These are phyloP conservation scores for Sporothrix sp. DNA, from an alignment of 2,329 filamentous ascomycete genomes.

Conservation along the genomic window DNA sequence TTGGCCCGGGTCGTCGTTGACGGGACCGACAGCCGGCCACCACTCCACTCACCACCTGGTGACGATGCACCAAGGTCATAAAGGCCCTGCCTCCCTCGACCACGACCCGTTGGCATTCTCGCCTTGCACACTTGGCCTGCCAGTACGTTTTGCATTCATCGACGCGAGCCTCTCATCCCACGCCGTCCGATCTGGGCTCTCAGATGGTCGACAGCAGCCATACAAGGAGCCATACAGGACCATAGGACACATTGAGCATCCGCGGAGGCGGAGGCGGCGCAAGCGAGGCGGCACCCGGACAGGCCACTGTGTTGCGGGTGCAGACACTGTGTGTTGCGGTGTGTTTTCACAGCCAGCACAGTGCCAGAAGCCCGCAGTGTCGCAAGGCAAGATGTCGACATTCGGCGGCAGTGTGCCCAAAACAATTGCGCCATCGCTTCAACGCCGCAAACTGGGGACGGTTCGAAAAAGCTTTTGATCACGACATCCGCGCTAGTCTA, in stretches of 20 bases:
- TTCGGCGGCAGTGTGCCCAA: conserved; percentile 7
- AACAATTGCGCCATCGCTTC: conserved; percentile 19
- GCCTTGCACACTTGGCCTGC: too few species aligned
- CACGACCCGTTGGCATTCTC: background rate
- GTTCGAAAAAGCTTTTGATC: conserved; percentile 21
- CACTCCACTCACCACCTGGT: conserved; percentile 3
- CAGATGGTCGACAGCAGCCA: too few species aligned
- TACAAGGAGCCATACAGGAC: too few species aligned
- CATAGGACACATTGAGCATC: background rate
- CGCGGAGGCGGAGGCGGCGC: conserved; percentile 1
- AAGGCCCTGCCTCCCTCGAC: too few species aligned
- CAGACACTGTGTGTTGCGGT: background rate
- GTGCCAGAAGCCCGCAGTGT: conserved; percentile 2
- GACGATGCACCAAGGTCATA: background rate
- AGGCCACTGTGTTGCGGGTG: background rate
- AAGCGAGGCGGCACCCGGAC: background rate
- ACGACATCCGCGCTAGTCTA: conserved; percentile 30
- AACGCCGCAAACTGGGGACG: conserved; percentile 1
- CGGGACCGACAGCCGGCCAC: conserved; percentile 14
- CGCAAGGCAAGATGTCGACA: conserved; percentile 21
- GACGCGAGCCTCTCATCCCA: background rate
- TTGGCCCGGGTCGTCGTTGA: background rate
- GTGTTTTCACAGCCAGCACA: too few species aligned
- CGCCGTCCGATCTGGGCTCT: too few species aligned
- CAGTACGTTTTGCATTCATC: background rate